Evolutionary conservation across 352 stramenopile genomes (phyloP).

Genomic region (Phytophthora pistaciae): DNA sequence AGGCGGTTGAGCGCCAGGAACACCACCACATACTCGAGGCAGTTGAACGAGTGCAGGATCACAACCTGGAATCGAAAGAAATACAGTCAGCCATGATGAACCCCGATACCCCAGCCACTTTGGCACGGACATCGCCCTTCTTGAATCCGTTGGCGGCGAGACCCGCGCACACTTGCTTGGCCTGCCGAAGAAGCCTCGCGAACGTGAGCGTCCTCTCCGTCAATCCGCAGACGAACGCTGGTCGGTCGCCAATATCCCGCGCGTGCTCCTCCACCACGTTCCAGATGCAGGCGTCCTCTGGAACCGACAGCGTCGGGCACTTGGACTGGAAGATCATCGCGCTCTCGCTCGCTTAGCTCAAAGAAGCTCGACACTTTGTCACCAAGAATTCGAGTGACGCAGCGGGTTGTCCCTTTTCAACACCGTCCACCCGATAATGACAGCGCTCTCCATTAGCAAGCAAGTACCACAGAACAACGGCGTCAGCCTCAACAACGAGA

Average conservation of each 20-base stretch:
- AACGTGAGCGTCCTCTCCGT: conserved; percentile 51
- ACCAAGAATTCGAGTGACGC: not conserved
- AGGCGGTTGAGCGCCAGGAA: conserved; percentile 1
- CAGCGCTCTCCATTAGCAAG: not conserved
- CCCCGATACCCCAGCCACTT: conserved; percentile 17
- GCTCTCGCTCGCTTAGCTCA: not conserved
- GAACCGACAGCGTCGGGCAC: conserved; percentile 33
- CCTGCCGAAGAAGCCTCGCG: conserved; percentile 32
- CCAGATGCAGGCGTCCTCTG: conserved; percentile 47
- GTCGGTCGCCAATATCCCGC: conserved; percentile 21
- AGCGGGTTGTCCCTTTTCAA: not conserved
- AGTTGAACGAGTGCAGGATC: conserved; percentile 43
- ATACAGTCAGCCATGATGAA: conserved; percentile 19
- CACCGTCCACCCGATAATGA: not conserved
- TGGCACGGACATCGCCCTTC: conserved; percentile 48
- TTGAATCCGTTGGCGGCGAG: conserved; percentile 48
- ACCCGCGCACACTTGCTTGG: conserved; percentile 38
- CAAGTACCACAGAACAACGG: not conserved
- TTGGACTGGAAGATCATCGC: conserved; percentile 55
- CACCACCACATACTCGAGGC: conserved; percentile 1
- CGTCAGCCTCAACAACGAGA: not conserved
- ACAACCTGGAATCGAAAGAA: conserved; percentile 45
- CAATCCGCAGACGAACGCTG: conserved; percentile 53
- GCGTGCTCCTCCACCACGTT: conserved; percentile 49
- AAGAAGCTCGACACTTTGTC: not conserved